These are phyloP conservation scores for Phylloporus arenicola DNA, from an alignment of 768 basidiomycete species.

Conservation along the genomic window DNA sequence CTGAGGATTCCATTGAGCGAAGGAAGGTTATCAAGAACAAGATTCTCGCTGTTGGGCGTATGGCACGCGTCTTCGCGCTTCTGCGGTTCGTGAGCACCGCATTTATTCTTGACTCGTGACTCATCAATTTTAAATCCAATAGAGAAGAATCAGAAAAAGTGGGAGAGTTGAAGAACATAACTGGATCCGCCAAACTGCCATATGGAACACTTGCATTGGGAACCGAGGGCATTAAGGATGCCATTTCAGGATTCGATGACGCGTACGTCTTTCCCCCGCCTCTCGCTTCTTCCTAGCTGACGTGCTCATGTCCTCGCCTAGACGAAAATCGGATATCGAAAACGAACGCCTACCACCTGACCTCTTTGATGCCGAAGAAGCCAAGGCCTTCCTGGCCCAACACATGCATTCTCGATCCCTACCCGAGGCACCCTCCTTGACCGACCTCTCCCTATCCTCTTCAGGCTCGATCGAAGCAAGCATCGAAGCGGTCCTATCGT, in stretches of 20 bases:
- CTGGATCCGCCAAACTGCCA: slow-evolving; percentile 71
- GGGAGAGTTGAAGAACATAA: slow-evolving; percentile 91
- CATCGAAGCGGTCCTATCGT: slow-evolving; percentile 30
- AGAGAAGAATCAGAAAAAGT: slow-evolving; percentile 98
- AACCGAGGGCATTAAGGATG: slow-evolving; percentile 91
- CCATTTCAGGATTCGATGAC: slow-evolving; percentile 90
- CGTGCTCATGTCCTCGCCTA: slow-evolving; percentile 26
- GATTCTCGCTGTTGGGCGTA: slow-evolving; percentile 94
- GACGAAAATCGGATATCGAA: slow-evolving; percentile 96
- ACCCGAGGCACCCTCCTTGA: slow-evolving; percentile 48
- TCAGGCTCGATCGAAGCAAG: slow-evolving; percentile 41
- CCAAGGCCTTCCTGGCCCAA: slow-evolving; percentile 51
- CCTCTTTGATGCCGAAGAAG: slow-evolving; percentile 76
- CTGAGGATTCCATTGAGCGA: slow-evolving; percentile 60
- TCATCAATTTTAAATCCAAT: not conserved
- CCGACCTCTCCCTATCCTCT: slow-evolving; percentile 41
- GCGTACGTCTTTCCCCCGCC: slow-evolving; percentile 57
- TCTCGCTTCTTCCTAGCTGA: not conserved
- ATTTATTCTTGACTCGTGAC: not conserved
- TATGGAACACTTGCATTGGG: slow-evolving; percentile 82
- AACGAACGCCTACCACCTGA: slow-evolving; percentile 98
- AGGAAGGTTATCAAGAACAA: slow-evolving; percentile 95
- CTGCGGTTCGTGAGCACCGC: slow-evolving; percentile 67
- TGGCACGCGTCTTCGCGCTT: slow-evolving; percentile 93
- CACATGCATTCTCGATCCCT: slow-evolving; percentile 32